Evolutionary conservation across 148 eudicot genomes (phyloP), one percentile per base, ranked within the genome.

Genomic region (Diospyros kaki): DNA sequence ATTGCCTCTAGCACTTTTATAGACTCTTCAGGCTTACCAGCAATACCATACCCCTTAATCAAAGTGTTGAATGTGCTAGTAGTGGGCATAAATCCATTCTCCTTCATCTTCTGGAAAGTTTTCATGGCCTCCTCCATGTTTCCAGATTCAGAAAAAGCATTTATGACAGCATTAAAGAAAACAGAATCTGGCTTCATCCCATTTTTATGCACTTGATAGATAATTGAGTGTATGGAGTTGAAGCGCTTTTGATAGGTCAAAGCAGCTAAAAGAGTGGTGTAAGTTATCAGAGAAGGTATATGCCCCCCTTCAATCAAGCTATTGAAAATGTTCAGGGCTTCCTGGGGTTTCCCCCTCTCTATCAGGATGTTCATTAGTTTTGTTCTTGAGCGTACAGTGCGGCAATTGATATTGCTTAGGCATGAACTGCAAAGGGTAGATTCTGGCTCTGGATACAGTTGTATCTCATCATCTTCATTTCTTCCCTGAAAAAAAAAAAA

Each of bases 191-290:
- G 88, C 76, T 81, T 68, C 86, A 89, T 79, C 68, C 83, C 85
- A 69, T 68, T 86, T 69, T 87, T 76, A 71, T 81, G 74, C 75
- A 86, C 91, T 77, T 59, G 80, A 45, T 79, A 75, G 72, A 89
- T 75, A 76, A 86, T 87, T 15, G 85, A 77, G 42, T 84, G 66
- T 81, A 87, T 84, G 59, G 70, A 78, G 44, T 84, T 79, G 52
- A 85, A 89, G 75, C 83, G 82, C 78, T 89, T 91, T 73, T 85
- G 89, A 58, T 76, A 64, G 11, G 96, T 91, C 71, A 87, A 83
- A 62, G 85, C 78, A 52, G 92, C 88, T 80, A 91, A 80, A 41
- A 91, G 88, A 64, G 92, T 91, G 42, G 92, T 91, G 88, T 85
- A 91, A 63, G 96, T 87, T 78, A 89, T 80, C 50, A 91, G 81